Percentiles rank a stretch among this genome's conserved stretches.
Evolutionary conservation across 306 rosid genomes (phyloP).

Genomic region (Malus domestica): ASM211411v1 NC_041805.1:3810501-3811000

Average conservation of each 20-base stretch:
- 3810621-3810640: background rate
- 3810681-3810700: background rate
- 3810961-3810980: background rate
- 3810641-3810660: background rate
- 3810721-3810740: constrained; percentile 5
- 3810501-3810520: too few species aligned
- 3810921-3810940: background rate
- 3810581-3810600: too few species aligned
- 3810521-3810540: background rate
- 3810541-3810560: background rate
- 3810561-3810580: background rate
- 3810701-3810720: constrained; percentile 10
- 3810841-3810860: background rate
- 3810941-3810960: background rate
- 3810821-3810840: background rate
- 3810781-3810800: background rate
- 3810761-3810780: background rate
- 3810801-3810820: background rate
- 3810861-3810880: background rate
- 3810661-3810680: background rate
- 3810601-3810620: background rate
- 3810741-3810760: constrained; percentile 28
- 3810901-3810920: background rate
- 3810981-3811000: background rate
- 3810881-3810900: background rate